Conservation (phyloP, 2,329 filamentous ascomycete genomes). For the Juglanconis juglandina region DNA sequence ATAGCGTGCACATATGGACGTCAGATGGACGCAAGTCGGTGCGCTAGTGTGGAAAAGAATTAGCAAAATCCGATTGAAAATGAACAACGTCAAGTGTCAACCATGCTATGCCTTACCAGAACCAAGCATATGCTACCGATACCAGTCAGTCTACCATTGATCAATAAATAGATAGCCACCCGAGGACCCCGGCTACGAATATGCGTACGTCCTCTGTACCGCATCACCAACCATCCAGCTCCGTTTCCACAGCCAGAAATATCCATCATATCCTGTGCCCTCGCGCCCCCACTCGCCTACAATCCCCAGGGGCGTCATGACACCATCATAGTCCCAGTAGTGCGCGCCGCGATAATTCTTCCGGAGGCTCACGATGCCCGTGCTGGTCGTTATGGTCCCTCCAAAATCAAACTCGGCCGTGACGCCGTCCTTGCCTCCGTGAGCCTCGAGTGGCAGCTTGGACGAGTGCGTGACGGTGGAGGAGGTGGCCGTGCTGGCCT, state of each 20-base stretch:
- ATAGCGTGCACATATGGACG: no score
- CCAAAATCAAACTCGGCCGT: conserved; percentile 17
- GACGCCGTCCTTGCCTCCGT: conserved; percentile 15
- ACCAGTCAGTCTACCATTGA: no score
- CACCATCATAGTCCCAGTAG: conserved; percentile 19
- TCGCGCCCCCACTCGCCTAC: conserved; percentile 28
- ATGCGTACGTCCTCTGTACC: conserved; percentile 10
- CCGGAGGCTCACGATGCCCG: conserved; percentile 15
- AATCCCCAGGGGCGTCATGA: conserved; percentile 24
- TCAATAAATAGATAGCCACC: background rate
- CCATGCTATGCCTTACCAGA: no score
- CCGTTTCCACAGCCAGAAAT: conserved; percentile 19
- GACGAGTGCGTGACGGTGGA: background rate
- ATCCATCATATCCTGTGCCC: conserved; percentile 14
- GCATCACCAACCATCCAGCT: conserved; percentile 15
- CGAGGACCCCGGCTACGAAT: background rate
- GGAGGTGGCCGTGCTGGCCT: background rate
- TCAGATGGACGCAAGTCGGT: no score
- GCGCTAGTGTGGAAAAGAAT: no score
- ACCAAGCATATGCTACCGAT: no score
- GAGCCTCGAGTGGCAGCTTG: conserved; percentile 15
- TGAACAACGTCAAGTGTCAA: no score
- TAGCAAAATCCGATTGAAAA: no score
- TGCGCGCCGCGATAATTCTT: conserved; percentile 16
- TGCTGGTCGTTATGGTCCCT: conserved; percentile 8